Base-by-base conservation (phyloP, 768 basidiomycete species). In the Chalciporus chontae region DNA sequence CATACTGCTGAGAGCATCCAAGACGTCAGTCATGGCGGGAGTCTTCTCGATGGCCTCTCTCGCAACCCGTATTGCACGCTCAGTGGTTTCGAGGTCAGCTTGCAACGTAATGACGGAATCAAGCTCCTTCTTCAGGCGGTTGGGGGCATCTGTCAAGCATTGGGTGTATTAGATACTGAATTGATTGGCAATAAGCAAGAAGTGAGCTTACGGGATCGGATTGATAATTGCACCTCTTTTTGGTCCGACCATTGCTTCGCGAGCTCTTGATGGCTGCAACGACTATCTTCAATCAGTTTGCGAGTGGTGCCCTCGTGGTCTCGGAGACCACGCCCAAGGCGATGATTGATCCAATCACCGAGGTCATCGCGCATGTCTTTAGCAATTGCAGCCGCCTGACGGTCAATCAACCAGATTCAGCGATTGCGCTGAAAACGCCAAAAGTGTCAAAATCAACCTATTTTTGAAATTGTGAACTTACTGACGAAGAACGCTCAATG, bases 401-500 rank as follows among this genome's bases (percentile, higher is more conserved):
- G 60, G 47, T 74, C 70, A 8, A 73, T 49, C 1, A 71, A 44
- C 64, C 67, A 72, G 1, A 71, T 54, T 8, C 66, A 57, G 3
- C 57, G 52, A 8, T 26, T 26, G 26, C 26, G 26, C 26, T 26
- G 26, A 8, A 8, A 39, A 17, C 9, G 5, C 19, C 10, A 17
- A 9, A 39, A 26, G 26, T 8, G 8, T 26, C 26, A 9, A 5
- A 39, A 19, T 26, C 8, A 7, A 26, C 26, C 26, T 5, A 7
- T 26, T 26, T 26, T 26, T 26, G 26, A 18, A 39, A 5, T 39
- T 26, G 26, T 26, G 5, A 26, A 26, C 66, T 29, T 55, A 75
- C 74, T 13, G 58, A 62, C 8, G 64, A 71, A 0, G 52, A 44
- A 9, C 69, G 53, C 0, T 65, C 60, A 21, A 71, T 56, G 0